Conservation (phyloP, 2,329 filamentous ascomycete species). For the Emmonsiellopsis sp. region DNA sequence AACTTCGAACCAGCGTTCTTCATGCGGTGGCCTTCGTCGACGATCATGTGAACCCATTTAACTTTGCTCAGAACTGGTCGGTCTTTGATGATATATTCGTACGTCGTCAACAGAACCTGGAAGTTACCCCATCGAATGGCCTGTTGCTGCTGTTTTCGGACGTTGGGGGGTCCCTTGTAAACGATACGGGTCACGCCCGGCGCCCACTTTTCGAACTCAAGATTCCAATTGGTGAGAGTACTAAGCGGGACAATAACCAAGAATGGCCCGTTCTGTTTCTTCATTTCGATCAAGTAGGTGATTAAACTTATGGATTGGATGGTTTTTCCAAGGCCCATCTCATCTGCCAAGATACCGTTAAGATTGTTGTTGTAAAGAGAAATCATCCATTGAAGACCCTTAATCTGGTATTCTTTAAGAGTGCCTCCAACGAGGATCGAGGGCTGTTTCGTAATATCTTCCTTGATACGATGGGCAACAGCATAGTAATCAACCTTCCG, state of each 20-base stretch:
- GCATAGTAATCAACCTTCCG: slow-evolving; percentile 98
- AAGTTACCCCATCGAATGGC: slow-evolving; percentile 91
- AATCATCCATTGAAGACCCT: slow-evolving; percentile 99
- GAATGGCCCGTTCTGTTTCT: slow-evolving; percentile 84
- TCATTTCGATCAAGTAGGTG: slow-evolving; percentile 93
- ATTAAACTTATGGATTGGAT: slow-evolving; percentile 98
- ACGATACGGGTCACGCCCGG: slow-evolving; percentile 78
- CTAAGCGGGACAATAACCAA: slow-evolving; percentile 94
- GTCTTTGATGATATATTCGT: slow-evolving; percentile 99
- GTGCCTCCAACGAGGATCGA: slow-evolving; percentile 80
- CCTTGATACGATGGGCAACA: slow-evolving; percentile 90
- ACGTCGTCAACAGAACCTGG: slow-evolving; percentile 93
- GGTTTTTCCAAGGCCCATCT: slow-evolving; percentile 99
- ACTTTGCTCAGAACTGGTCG: slow-evolving; percentile 91
- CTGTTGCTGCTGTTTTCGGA: slow-evolving; percentile 82
- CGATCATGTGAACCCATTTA: slow-evolving; percentile 99
- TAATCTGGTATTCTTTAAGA: slow-evolving; percentile 95
- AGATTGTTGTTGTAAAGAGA: slow-evolving; percentile 99
- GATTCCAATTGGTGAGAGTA: slow-evolving; percentile 96
- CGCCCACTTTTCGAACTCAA: slow-evolving; percentile 99
- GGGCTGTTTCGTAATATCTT: slow-evolving; percentile 79
- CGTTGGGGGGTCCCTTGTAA: slow-evolving; percentile 89
- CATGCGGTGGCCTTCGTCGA: slow-evolving; percentile 99
- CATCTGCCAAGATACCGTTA: slow-evolving; percentile 95
- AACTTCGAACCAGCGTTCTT: slow-evolving; percentile 97